Percentiles rank a stretch among this genome's conserved stretches.
Evolutionary conservation across 441 rosid species (phyloP).

Genomic region (Erodium trifolium): DNA sequence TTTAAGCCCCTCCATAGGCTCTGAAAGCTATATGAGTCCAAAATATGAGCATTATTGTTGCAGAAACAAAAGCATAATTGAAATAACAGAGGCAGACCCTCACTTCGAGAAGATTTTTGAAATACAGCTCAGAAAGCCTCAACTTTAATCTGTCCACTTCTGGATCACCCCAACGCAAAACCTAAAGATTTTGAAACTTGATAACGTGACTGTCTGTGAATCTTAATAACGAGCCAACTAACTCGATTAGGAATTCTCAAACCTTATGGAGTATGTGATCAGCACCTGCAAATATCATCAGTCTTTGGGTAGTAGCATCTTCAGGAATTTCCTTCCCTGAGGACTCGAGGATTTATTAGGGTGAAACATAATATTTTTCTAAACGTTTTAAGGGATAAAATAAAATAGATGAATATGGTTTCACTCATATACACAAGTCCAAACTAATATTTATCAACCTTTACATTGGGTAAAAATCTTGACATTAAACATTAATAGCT

Average conservation of each 20-base stretch:
- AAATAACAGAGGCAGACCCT: slow-evolving; percentile 25
- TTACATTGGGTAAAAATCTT: not conserved
- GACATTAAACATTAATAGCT: too few relatives aligned
- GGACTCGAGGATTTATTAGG: not conserved
- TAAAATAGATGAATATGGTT: not conserved
- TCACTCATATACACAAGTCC: not conserved
- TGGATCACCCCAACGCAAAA: slow-evolving; percentile 52
- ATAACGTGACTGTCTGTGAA: not conserved
- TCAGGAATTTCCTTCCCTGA: slow-evolving; percentile 69
- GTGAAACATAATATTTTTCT: not conserved
- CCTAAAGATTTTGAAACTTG: slow-evolving; percentile 34
- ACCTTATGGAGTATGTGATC: slow-evolving; percentile 83
- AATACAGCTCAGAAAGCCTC: slow-evolving; percentile 59
- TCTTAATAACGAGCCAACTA: slow-evolving; percentile 2
- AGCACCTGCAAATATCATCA: slow-evolving; percentile 55
- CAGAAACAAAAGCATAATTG: not conserved
- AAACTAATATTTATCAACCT: not conserved
- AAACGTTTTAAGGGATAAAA: too few relatives aligned
- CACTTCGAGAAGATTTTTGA: slow-evolving; percentile 52
- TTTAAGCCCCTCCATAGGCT: slow-evolving; percentile 64
- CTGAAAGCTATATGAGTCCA: slow-evolving; percentile 39
- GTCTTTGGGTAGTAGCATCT: slow-evolving; percentile 39
- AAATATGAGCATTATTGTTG: slow-evolving; percentile 6
- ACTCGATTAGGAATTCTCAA: slow-evolving; percentile 24
- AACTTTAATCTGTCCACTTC: slow-evolving; percentile 53